Base-by-base conservation (phyloP, 164 flowering plant species). In the Akebia trifoliata region DNA sequence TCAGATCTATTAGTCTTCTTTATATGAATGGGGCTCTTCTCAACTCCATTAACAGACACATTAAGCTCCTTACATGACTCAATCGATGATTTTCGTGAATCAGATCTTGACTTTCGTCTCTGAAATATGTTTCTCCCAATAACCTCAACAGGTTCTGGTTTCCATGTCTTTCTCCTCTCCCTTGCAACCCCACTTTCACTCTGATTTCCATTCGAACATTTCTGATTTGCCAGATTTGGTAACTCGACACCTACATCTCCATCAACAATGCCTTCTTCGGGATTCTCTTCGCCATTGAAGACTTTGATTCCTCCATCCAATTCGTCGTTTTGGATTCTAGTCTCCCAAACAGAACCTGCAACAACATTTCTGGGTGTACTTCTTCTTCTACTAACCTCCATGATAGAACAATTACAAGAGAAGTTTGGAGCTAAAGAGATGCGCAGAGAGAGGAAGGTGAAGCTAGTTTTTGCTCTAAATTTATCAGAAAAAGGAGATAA, bases 341-440 rank as follows among this genome's bases (percentile, higher is more conserved):
- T 83, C 64, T 87, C 95, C 90, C 95, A 87, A 37, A 81, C 85
- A 38, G 96, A 87, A 47, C 88, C 90, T 20, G 86, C 74, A 32
- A 70, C 80, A 6, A 74, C 65, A 36, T 56, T 65, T 53, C 60
- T 62, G 5, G 56, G 43, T 7, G 21, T 43, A 43, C 31, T 37
- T 38, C 64, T 59, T 59, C 58, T 58, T 58, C 67, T 64, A 14
- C 57, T 26, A 2, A 29, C 45, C 58, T 38, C 32, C 32, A 54
- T 54, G 29, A 8, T 50, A 42, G 45, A 2, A 6, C 1, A 0
- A 17, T 21, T 42, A 42, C 25, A 4, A 42, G 1, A 42, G 18
- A 42, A 42, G 20, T 24, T 42, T 42, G 8, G 20, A 42, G 8
- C 46, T 42, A 24, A 42, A n/a, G 24, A 42, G 4, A 42, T 2